A percentile compares a stretch with the other conserved stretches of the same genome.
Evolutionary conservation across 768 basidiomycete genomes (phyloP).

Genomic region (Rhodosporidiobolus odoratus): DNA sequence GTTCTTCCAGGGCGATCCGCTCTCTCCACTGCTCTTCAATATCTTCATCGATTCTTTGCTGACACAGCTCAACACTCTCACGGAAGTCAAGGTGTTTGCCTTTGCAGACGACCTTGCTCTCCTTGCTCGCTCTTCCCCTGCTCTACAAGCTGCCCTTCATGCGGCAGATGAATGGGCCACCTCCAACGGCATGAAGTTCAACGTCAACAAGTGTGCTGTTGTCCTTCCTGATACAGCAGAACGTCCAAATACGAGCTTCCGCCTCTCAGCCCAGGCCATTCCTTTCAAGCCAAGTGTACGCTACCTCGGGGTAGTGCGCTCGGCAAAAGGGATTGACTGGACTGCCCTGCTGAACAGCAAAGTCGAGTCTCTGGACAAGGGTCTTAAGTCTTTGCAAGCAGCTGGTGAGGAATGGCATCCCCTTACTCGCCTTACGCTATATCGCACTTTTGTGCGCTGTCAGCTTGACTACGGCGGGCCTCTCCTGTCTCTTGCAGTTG

Average conservation of each 20-base stretch:
- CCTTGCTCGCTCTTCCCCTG: not conserved
- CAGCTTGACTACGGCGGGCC: not conserved
- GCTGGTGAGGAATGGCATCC: not conserved
- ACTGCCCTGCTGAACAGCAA: not conserved
- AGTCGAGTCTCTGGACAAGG: not conserved
- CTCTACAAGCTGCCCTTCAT: not conserved
- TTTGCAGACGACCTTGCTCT: not conserved
- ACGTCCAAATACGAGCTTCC: not conserved
- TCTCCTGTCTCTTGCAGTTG: not conserved
- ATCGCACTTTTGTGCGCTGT: not conserved
- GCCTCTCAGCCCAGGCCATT: not conserved
- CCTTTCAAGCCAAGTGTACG: not conserved
- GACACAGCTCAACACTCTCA: not conserved
- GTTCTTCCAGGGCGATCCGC: not conserved
- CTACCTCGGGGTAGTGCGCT: not conserved
- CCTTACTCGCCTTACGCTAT: not conserved
- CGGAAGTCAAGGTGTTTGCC: not conserved
- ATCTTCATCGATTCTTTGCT: not conserved
- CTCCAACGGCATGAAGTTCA: not conserved
- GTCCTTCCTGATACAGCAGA: not conserved
- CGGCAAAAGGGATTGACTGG: not conserved
- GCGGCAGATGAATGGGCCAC: not conserved
- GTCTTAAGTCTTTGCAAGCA: not conserved
- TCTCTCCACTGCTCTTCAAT: not conserved
- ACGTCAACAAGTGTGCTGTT: not conserved